Evolutionary conservation across 1,284 basidiomycete genomes (phyloP).

Genomic region (Cutaneotrichosporon curvatum): DNA sequence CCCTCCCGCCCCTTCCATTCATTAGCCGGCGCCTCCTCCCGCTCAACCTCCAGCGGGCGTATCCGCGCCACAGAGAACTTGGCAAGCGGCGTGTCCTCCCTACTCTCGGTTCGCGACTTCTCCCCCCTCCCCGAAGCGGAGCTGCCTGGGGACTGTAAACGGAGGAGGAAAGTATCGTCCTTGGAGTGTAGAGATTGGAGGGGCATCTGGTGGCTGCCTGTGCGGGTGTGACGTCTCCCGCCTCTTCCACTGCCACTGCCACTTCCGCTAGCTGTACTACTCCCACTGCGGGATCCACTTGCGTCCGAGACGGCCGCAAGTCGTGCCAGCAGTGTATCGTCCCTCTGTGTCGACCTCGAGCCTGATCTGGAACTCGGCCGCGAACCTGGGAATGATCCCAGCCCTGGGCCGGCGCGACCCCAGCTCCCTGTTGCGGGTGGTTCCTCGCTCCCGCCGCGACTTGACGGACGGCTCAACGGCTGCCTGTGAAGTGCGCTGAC

Average conservation of each 20-base stretch:
- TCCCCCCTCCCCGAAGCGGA: neutral
- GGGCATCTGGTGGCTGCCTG: neutral
- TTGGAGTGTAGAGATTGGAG: neutral
- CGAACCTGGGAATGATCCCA: neutral
- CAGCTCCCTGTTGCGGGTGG: neutral
- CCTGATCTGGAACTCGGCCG: neutral
- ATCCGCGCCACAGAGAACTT: neutral
- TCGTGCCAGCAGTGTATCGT: slow-evolving; percentile 12
- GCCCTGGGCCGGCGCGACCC: neutral
- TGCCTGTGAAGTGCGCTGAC: neutral
- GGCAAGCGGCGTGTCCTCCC: too few relatives aligned
- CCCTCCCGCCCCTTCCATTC: too few relatives aligned
- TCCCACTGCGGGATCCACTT: neutral
- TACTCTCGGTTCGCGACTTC: too few relatives aligned
- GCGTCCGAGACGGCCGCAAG: slow-evolving; percentile 6
- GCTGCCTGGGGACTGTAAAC: neutral
- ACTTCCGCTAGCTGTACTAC: too few relatives aligned
- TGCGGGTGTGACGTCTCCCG: too few relatives aligned
- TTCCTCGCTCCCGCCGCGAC: neutral
- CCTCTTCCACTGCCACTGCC: too few relatives aligned
- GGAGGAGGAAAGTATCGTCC: neutral
- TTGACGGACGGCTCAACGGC: slow-evolving; percentile 1
- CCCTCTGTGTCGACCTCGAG: neutral
- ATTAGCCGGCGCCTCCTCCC: neutral
- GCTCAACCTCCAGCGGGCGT: neutral